Evolutionary conservation across 495 filamentous ascomycete species (phyloP).

Genomic region (Trichoderma gamsii): DNA sequence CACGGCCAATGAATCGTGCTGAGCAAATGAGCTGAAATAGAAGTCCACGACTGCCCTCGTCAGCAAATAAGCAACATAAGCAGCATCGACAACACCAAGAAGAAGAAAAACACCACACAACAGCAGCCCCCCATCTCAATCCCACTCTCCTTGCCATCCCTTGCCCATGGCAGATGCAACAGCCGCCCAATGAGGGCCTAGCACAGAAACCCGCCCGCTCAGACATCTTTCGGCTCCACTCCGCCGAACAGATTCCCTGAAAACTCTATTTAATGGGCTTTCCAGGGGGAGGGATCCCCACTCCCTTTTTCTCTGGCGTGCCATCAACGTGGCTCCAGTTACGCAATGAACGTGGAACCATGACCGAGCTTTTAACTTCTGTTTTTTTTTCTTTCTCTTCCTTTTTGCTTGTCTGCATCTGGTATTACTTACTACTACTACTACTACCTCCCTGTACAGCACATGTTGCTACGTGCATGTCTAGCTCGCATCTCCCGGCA

Average conservation of each 20-base stretch:
- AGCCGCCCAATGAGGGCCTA: neutral
- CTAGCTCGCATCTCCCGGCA: no score
- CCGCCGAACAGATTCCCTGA: neutral
- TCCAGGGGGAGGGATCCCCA: neutral
- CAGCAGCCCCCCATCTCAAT: neutral
- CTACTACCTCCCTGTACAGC: no score
- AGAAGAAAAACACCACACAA: neutral
- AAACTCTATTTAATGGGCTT: conserved; percentile 15
- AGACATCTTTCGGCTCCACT: conserved; percentile 9
- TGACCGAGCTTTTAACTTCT: no score
- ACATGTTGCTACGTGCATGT: no score
- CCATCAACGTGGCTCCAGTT: conserved; percentile 12
- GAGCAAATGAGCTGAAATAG: neutral
- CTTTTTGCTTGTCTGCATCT: neutral
- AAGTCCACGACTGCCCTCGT: no score
- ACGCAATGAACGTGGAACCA: neutral
- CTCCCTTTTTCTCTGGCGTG: neutral
- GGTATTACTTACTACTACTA: no score
- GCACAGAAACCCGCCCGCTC: neutral
- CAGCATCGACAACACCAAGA: neutral
- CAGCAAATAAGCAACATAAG: no score
- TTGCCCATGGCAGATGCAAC: neutral
- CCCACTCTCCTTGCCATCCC: neutral
- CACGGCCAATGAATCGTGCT: neutral
- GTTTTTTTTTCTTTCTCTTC: neutral